Evolutionary conservation across 2,329 filamentous ascomycete species (phyloP), one percentile per base, ranked within the genome.

Genomic region (Graphiopsis chlorocephala): DNA sequence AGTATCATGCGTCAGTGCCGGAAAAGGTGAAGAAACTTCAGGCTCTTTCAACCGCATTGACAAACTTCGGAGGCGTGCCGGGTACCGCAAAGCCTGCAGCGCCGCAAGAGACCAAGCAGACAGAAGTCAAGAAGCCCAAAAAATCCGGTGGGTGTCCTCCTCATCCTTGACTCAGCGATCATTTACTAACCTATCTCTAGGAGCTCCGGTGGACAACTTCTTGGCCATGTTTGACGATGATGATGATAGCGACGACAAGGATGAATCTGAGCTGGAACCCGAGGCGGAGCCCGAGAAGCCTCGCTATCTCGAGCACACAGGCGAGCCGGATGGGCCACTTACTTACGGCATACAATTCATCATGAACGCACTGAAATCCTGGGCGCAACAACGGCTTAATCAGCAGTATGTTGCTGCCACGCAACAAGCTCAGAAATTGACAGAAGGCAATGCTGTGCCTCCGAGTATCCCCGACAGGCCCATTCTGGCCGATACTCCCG

Each of bases 341-440:
- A 68, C 65, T 7, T 71, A 72, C 60, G 73, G 74, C 63, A 73
- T 75, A 33, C 67, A 71, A 58, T 76, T 76, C 68, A 76, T 75
- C 26, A 71, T 73, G 65, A 73, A 74, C 58, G 73, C 72, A 15
- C 66, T 76, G 63, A 72, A 71, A 45, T 75, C 72, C 6, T 75
- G 73, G 74, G 74, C 72, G 8, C 69, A 73, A 60, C 71, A 73
- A 60, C 68, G 72, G 25, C 65, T 72, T 38, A 67, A 66, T 4
- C 68, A 69, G 29, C 64, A 69, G 45, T 69, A 67, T 29, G 63
- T 60, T 28, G 55, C 68, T 23, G 65, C 71, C 35, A 65, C 68
- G 20, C 68, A 70, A n/a, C 64, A 67, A 29, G 47, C 15, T 17
- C 47, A n/a, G 14, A 42, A 17, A 38, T 57, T 4, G 12, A 17